Percentiles rank a stretch among this genome's conserved stretches.
phyloP scores from a whole-genome alignment of 306 rosid species.

The Astragalus membranaceus region DNA sequence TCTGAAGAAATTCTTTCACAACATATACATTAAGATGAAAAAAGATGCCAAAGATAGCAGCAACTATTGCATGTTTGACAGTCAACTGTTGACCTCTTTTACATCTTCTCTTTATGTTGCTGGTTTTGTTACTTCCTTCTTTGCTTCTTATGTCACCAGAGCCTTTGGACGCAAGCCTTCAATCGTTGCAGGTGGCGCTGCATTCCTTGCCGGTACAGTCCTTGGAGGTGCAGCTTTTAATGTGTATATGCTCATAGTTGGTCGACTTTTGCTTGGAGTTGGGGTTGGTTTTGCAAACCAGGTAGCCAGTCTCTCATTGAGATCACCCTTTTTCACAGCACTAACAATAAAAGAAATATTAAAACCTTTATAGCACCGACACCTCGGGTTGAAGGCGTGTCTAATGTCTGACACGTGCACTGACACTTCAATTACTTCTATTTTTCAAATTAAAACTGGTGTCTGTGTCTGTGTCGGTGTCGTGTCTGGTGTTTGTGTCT shows the following conservation, averaged over 20 bases:
- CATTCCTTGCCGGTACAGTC: slow-evolving; percentile 59
- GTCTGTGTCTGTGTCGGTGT: no score
- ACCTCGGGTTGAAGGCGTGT: no score
- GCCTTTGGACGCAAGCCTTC: slow-evolving; percentile 65
- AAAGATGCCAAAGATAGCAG: slow-evolving; percentile 46
- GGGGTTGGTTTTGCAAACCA: slow-evolving; percentile 83
- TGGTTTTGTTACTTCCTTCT: slow-evolving; percentile 58
- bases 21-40: slow-evolving; percentile 44
- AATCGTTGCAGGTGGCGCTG: slow-evolving; percentile 50
- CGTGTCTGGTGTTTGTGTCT: no score
- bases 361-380: no score
- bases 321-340: neutral
- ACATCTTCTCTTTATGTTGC: slow-evolving; percentile 74
- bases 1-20: slow-evolving; percentile 59
- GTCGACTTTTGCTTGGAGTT: slow-evolving; percentile 66
- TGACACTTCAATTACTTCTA: no score
- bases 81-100: slow-evolving; percentile 57
- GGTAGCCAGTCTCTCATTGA: slow-evolving; percentile 27
- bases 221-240: slow-evolving; percentile 59
- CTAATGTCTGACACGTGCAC: no score
- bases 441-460: no score
- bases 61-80: slow-evolving; percentile 69
- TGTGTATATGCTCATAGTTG: slow-evolving; percentile 61
- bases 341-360: neutral
- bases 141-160: slow-evolving; percentile 52